phyloP scores from a whole-genome alignment of 176 grass and related monocot genomes.

The Poa annua region DNA sequence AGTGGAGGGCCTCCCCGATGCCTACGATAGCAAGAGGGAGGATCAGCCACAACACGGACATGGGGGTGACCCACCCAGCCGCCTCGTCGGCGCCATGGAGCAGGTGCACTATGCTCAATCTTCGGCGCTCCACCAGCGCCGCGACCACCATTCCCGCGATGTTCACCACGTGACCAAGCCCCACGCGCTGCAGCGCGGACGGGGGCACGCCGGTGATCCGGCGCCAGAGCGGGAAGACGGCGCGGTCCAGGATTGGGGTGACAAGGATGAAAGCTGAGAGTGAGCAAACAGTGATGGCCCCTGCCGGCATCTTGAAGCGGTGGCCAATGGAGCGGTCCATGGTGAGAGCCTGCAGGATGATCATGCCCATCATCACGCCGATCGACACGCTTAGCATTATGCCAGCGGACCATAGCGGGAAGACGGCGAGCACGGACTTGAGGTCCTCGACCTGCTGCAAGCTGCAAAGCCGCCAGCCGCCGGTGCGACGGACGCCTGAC shows the following conservation, averaged over 20 bases:
- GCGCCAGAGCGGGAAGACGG: constrained; percentile 49
- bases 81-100: constrained; percentile 25
- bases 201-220: constrained; percentile 8
- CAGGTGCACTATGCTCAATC: constrained; percentile 20
- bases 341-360: constrained; percentile 56
- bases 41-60: constrained; percentile 61
- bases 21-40: constrained; percentile 44
- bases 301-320: constrained; percentile 52
- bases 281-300: constrained; percentile 37
- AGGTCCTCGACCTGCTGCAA: constrained; percentile 56
- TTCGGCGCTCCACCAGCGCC: constrained; percentile 48
- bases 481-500: constrained; percentile 15
- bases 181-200: constrained; percentile 52
- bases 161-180: constrained; percentile 53
- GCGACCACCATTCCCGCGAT: constrained; percentile 31
- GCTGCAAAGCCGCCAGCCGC: constrained; percentile 34
- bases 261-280: constrained; percentile 8
- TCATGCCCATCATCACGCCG: constrained; percentile 41
- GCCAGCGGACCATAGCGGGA: constrained; percentile 49
- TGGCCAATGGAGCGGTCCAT: constrained; percentile 59
- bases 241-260: constrained; percentile 44
- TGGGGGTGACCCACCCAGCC: constrained; percentile 46
- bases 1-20: constrained; percentile 48
- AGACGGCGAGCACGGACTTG: constrained; percentile 45
- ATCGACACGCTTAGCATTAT: constrained; percentile 49